Evolutionary conservation across 2,329 filamentous ascomycete species (phyloP), one percentile per base, ranked within the genome.

Genomic region (Verticillium zaregamsianum): DNA sequence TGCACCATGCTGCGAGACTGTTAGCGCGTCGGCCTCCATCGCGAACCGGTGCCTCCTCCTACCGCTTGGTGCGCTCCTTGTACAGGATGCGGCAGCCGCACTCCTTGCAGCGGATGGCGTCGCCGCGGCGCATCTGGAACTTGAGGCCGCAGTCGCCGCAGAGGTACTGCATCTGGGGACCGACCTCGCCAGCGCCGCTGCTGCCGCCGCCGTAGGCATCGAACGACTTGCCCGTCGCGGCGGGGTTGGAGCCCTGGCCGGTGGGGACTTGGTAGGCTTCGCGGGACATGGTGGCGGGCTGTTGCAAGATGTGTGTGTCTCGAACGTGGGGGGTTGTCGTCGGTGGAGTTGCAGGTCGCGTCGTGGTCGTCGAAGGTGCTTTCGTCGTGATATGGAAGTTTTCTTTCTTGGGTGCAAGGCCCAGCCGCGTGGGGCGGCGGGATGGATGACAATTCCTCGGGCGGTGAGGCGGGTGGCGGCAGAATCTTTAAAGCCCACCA

Each of bases 51-150:
- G 14, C 6, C 15, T 17, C 31, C 31, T 79, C 90, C 77, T 75
- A 97, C 95, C 95, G 87, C 84, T 96, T 97, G 55, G 95, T 99
- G 73, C 95, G 82, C 86, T 97, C 92, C 86, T 99, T 99, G 80
- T 98, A 98, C 68, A 99, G 79, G 64, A 99, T 93, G 67, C 95
- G 89, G 72, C 97, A 95, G 8, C 95, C 95, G 76, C 95, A 99
- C 78, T 93, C 91, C 76, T 91, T 90, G 83, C 93, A 97, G 32
- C 92, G 85, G 68, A 96, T 94, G 37, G 90, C 88, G 70, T 95
- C 92, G 65, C 87, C 89, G 68, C 89, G 86, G 76, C 90, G 90
- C 68, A 96, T 80, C 20, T 85, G 82, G 55, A 94, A 90, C 69
- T 90, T 89, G 65, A 86, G 82, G 63, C 90, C 91, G 81, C 92